Percentiles rank a stretch among this genome's conserved stretches.
Conservation (phyloP, 2,329 filamentous ascomycete species). For the Apiospora malaysiana region DNA sequence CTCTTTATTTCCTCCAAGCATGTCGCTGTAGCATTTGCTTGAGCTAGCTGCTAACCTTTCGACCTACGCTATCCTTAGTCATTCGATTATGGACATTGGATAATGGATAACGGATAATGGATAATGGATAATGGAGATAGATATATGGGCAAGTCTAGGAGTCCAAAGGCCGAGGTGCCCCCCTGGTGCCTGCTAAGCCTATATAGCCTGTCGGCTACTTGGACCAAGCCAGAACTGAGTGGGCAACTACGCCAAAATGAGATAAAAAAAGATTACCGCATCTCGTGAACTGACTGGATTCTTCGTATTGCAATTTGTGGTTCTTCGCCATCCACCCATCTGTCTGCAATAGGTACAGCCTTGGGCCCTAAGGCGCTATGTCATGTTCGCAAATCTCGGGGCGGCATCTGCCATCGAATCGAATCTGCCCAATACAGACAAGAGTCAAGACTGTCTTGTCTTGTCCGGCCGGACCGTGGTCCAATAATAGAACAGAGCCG, state of each 20-base stretch:
- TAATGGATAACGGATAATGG: no score
- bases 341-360: neutral
- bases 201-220: neutral
- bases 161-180: neutral
- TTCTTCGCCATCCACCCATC: neutral
- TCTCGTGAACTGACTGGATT: neutral
- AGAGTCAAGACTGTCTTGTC: no score
- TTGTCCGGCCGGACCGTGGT: no score
- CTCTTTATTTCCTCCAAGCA: neutral
- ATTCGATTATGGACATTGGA: neutral
- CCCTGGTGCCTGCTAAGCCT: neutral
- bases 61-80: neutral
- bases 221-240: neutral
- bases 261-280: neutral
- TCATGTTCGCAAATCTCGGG: no score
- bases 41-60: neutral
- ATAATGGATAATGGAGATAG: no score
- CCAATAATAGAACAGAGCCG: no score
- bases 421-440: no score
- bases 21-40: neutral
- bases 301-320: neutral
- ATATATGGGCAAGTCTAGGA: neutral
- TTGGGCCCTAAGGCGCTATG: no score
- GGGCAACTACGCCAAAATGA: neutral
- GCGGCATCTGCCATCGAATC: neutral